Conservation (phyloP, 225 moss, liverwort and hornwort genomes). For the Anthoceros angustus region DNA sequence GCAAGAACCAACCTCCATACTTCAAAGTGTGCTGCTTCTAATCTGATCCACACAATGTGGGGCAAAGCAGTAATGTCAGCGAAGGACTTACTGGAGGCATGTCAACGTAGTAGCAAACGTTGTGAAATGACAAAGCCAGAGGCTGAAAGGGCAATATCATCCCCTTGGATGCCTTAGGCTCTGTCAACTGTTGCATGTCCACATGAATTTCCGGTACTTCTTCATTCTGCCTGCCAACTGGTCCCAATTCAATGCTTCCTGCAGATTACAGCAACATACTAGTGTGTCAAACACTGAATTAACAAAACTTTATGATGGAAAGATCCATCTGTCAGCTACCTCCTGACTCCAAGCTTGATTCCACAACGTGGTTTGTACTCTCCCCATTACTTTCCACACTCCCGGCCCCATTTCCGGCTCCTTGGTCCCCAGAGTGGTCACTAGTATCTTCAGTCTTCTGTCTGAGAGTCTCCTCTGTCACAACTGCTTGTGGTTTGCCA, state of each 20-base stretch:
- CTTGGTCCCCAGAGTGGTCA: neutral
- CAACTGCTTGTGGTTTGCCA: conserved; percentile 25
- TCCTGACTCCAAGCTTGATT: too few relatives aligned
- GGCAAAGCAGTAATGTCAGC: neutral
- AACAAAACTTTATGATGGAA: neutral
- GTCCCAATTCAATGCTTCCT: neutral
- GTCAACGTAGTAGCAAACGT: conserved; percentile 5
- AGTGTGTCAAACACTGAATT: neutral
- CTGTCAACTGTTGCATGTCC: neutral
- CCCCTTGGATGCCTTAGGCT: neutral
- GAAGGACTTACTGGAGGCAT: neutral
- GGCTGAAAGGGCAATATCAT: neutral
- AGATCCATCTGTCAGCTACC: too few relatives aligned
- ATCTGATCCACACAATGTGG: neutral
- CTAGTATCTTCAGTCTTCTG: conserved; percentile 8
- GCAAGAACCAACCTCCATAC: neutral
- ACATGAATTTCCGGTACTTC: neutral
- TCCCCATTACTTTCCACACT: neutral
- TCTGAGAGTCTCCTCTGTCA: conserved; percentile 13
- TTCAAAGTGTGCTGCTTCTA: neutral
- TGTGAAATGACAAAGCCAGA: conserved; percentile 1
- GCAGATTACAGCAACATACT: neutral
- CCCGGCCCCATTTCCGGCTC: neutral
- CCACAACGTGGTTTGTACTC: too few relatives aligned
- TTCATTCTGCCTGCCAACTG: neutral